A percentile compares a stretch with the other conserved stretches of the same genome.
Conservation (phyloP, 2,329 filamentous ascomycete species). For the Aschersonia sp. region DNA sequence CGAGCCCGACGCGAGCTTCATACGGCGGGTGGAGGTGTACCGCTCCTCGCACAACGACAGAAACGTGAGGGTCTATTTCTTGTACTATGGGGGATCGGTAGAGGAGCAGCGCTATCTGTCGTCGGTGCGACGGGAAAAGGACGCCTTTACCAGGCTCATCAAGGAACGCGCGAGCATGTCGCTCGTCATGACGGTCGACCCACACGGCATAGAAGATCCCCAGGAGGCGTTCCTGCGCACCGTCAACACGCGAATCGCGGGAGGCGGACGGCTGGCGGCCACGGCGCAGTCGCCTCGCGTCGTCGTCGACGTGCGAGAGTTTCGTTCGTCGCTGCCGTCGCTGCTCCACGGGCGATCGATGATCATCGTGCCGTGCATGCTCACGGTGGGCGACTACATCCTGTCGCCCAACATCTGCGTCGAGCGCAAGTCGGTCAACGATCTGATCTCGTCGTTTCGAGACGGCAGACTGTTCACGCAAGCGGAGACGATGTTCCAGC, state of each 20-base stretch:
- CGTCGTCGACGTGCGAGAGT: constrained; percentile 91
- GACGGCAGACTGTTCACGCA: constrained; percentile 88
- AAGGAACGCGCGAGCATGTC: constrained; percentile 91
- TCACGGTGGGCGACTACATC: constrained; percentile 94
- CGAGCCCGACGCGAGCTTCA: constrained; percentile 88
- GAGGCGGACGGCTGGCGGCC: constrained; percentile 69
- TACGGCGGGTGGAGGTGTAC: constrained; percentile 88
- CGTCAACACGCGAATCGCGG: constrained; percentile 91
- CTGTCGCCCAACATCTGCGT: constrained; percentile 83
- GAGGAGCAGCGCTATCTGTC: constrained; percentile 91
- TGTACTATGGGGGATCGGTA: constrained; percentile 89
- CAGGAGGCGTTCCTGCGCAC: constrained; percentile 89
- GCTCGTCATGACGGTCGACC: constrained; percentile 63
- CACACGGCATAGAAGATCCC: constrained; percentile 57
- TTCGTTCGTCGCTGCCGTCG: constrained; percentile 81
- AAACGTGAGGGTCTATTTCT: constrained; percentile 85
- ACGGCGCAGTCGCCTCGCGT: constrained; percentile 81
- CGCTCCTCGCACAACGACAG: constrained; percentile 83
- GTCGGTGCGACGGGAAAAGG: constrained; percentile 84
- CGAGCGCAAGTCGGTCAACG: constrained; percentile 84
- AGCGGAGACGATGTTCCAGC: constrained; percentile 82
- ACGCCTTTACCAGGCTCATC: constrained; percentile 88
- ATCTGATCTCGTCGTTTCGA: constrained; percentile 81
- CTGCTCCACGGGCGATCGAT: constrained; percentile 81
- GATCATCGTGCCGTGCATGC: constrained; percentile 81